Base-by-base conservation (phyloP, 1,284 basidiomycete species). In the Ceratobasidium sp. region DNA sequence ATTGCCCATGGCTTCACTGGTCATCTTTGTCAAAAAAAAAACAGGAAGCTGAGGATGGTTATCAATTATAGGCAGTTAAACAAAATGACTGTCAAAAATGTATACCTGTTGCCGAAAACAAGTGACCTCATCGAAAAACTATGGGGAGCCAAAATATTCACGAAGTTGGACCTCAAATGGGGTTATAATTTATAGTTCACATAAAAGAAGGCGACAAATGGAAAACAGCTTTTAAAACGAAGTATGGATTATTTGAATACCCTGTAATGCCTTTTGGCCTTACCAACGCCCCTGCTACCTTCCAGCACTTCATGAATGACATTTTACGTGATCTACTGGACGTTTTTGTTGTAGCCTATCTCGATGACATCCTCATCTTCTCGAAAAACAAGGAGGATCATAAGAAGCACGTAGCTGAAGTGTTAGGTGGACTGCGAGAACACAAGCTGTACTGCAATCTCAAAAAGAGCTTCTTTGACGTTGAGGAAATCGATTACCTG, bases 21-120 rank as follows among this genome's bases (percentile, higher is more conserved):
- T 86, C 46, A 78, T 86, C 0, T 86, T 86, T 73, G 79, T 84
- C 38, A 79, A 79, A 59, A 85, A 85, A 85, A 85, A 75, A 81
- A 82, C 73, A 81, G 83, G 1, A 66, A 74, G 0, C 73, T 82
- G 0, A 76, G 81, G 0, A 77, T 83, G 0, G 82, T 82, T 63
- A 78, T 84, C 1, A 82, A 86, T 73, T 86, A 83, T 74, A 76
- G 81, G 0, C 77, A 77, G 4, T 77, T 86, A 77, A 53, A 53
- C 18, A n/a, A n/a, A 23, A 53, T 53, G 51, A 53, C n/a, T 1
- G 28, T 53, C 23, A 38, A 38, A 9, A 38, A 38, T 12, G 36
- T 38, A 7, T 38, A 38, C 11, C 36, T 9, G 2, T 9, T 80
- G 0, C 76, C 76, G 0, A 73, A 74, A 0, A 77, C 77, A 21